Evolutionary conservation across 345 rosid species (phyloP).

Genomic region (Turnera subulata): DNA sequence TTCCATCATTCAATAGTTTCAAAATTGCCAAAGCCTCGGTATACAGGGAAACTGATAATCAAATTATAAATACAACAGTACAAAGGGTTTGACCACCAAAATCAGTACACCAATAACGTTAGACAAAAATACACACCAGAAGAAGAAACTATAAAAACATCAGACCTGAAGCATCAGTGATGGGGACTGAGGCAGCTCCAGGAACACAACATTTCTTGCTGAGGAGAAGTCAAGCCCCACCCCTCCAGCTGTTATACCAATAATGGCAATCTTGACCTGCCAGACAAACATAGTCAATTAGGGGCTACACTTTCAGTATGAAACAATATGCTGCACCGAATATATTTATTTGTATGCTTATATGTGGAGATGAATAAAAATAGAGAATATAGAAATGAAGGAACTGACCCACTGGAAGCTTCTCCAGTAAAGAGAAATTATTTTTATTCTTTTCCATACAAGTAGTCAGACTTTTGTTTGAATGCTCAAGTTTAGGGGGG

Average conservation of each 20-base stretch:
- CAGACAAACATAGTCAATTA: conserved; percentile 1
- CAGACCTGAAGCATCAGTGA: conserved; percentile 91
- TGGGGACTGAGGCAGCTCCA: conserved; percentile 87
- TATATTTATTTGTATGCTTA: not conserved
- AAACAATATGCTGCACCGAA: not conserved
- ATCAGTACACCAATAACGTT: too few relatives aligned
- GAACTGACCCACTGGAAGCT: not conserved
- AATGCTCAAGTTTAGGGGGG: too few relatives aligned
- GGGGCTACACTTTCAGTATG: not conserved
- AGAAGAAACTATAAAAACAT: too few relatives aligned
- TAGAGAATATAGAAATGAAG: not conserved
- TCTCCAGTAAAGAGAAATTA: not conserved
- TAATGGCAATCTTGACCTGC: conserved; percentile 81
- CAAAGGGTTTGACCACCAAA: too few relatives aligned
- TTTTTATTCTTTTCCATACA: too few relatives aligned
- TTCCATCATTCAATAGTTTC: too few relatives aligned
- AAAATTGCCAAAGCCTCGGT: too few relatives aligned
- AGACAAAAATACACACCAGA: too few relatives aligned
- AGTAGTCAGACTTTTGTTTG: too few relatives aligned
- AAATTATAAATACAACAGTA: too few relatives aligned
- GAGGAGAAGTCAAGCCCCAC: conserved; percentile 94
- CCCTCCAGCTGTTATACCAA: conserved; percentile 91
- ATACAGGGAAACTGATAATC: too few relatives aligned
- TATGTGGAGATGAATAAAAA: too few relatives aligned
- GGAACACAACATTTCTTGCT: conserved; percentile 79